Evolutionary conservation across 192 early-diverging fungal genomes (phyloP).

Genomic region (Phycomyces blakesleeanus): DNA sequence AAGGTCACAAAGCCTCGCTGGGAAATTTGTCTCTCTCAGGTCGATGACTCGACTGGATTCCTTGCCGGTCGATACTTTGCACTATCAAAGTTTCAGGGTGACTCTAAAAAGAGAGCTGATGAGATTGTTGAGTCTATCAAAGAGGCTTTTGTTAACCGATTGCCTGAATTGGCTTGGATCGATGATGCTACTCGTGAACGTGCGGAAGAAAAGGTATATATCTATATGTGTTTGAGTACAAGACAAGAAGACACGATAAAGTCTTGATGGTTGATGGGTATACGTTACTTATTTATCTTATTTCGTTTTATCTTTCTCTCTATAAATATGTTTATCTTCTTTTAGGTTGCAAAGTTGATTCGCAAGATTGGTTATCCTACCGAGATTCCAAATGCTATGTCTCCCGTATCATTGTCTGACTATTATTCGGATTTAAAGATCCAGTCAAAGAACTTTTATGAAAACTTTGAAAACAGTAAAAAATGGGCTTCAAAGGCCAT

Average conservation of each 20-base stretch:
- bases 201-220: conserved; percentile 38
- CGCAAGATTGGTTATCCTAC: conserved; percentile 47
- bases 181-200: conserved; percentile 38
- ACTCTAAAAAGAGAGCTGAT: conserved; percentile 47
- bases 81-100: conserved; percentile 38
- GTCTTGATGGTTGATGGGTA: too few relatives aligned
- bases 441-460: conserved; percentile 35
- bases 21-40: conserved; percentile 40
- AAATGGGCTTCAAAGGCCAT: conserved; percentile 10
- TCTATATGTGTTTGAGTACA: too few relatives aligned
- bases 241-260: neutral
- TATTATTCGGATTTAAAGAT: conserved; percentile 36
- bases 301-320: too few relatives aligned
- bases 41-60: conserved; percentile 33
- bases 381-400: conserved; percentile 32
- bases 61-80: conserved; percentile 47
- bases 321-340: neutral
- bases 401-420: conserved; percentile 37
- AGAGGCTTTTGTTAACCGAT: conserved; percentile 31
- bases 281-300: too few relatives aligned
- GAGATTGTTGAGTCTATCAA: conserved; percentile 42
- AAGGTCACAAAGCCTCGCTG: conserved; percentile 43
- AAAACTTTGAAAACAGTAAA: conserved; percentile 30
- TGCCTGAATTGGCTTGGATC: conserved; percentile 43
- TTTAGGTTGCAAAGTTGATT: conserved; percentile 38